A percentile compares a stretch with the other conserved stretches of the same genome.
Conservation (phyloP, 2,329 filamentous ascomycete species). For the Leptographium radiaticola region DNA sequence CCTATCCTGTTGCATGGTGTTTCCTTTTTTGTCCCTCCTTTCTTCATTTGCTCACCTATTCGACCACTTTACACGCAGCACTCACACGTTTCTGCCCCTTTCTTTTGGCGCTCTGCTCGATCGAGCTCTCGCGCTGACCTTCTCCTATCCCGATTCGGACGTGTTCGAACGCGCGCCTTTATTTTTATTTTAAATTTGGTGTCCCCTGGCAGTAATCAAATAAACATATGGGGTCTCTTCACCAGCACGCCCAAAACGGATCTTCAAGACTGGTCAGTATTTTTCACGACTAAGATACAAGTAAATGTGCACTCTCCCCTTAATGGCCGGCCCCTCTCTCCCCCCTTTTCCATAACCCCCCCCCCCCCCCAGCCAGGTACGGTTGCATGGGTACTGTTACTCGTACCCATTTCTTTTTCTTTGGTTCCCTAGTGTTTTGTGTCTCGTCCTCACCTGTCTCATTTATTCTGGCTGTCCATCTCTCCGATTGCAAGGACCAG, state of each 20-base stretch:
- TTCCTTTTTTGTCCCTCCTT: neutral
- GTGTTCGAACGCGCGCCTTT: constrained; percentile 16
- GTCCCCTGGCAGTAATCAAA: constrained; percentile 21
- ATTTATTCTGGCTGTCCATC: neutral
- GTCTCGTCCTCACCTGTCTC: neutral
- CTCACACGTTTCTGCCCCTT: neutral
- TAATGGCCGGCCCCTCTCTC: neutral
- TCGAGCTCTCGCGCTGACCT: constrained; percentile 6
- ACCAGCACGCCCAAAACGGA: neutral
- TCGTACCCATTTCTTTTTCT: neutral
- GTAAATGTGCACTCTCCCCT: neutral
- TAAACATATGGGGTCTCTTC: constrained; percentile 16
- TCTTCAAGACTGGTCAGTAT: neutral
- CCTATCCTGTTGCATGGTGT: neutral
- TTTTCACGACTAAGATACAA: constrained; percentile 5
- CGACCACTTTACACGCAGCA: too few relatives aligned
- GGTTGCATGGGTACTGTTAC: neutral
- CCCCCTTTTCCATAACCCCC: constrained; percentile 3
- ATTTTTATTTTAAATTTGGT: constrained; percentile 16
- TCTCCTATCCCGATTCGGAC: constrained; percentile 1
- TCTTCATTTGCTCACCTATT: neutral
- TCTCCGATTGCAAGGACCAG: neutral
- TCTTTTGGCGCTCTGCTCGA: constrained; percentile 1
- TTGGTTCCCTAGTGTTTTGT: neutral
- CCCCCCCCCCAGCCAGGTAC: constrained; percentile 1